Evolutionary conservation across 1,284 basidiomycete species (phyloP), one percentile per base, ranked within the genome.

Genomic region (Kwoniella shivajii): DNA sequence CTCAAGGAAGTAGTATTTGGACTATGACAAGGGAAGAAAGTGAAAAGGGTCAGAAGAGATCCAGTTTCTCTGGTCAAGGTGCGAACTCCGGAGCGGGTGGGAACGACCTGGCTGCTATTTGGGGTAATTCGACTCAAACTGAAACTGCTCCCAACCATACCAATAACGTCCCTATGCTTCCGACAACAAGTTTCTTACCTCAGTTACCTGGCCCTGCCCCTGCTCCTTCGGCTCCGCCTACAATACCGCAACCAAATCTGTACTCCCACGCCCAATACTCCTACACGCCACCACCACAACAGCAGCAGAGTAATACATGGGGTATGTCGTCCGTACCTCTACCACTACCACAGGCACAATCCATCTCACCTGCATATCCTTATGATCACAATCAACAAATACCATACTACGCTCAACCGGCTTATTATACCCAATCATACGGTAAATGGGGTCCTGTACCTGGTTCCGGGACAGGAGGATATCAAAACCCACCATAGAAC

Each of bases 11-110:
- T 13, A 72, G 63, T 41, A 73, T 73, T 33, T 73, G 71, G 71
- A 62, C 65, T 4, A 69, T 73, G 68, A 66, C 63, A 14, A 54
- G 69, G 6, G 69, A 69, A 39, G 67, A 69, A 43, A 66, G 63
- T 29, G 64, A 64, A 27, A 60, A 67, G 49, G 69, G 71, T 10
- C 45, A 54, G 27, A 53, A 49, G 26, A 54, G 55, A 29, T 51
- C 39, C 13, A 50, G 46, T 33, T 50, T n/a, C n/a, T n/a, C n/a
- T n/a, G n/a, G n/a, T 41, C 6, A 45, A 56, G 22, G n/a, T n/a
- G n/a, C n/a, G n/a, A n/a, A n/a, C n/a, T n/a, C 41, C 50, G 60
- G 52, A 11, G 24, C 30, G 3, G 55, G 55, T 24, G 29, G 29
- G 20, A 41, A 44, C 16, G 47, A 57, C 30, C 43, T 57, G 10